Base-by-base conservation (phyloP, 176 grass and related monocot species). In the Aechmea fasciata region DNA sequence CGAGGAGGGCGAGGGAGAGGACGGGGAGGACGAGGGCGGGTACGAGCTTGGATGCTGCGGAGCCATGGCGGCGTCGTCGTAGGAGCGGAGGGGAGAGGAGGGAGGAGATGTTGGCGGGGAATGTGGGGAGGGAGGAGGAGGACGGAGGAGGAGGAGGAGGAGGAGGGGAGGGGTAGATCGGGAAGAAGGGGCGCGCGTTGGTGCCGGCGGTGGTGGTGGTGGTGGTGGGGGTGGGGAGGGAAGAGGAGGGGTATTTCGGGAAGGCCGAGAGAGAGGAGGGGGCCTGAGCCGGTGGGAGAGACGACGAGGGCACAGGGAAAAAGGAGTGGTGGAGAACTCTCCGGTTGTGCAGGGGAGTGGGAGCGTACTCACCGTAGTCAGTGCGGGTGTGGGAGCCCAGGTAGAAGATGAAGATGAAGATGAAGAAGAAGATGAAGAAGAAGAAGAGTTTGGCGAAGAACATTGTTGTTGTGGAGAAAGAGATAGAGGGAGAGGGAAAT, bases 201-300 rank as follows among this genome's bases (percentile, higher is more conserved):
- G 50, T 64, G n/a, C 18, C 1, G 22, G 50, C 53, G n/a, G 33
- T 62, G 33, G 28, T 23, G 22, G 50, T 64, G n/a, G 33, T 62
- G 33, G 28, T 20, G 33, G 75, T 51, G 3, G 81, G 47, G 9
- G 75, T 73, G 10, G 81, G 75, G 26, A 75, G 51, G 14, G 81
- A 82, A 11, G 73, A 67, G 15, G 75, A 84, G 9, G 75, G 76
- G 74, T 83, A 64, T 51, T 78, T 83, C 2, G 81, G 74, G 28
- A 73, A 68, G 55, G 81, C 52, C 11, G 81, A 18, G 24, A 7
- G 33, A 6, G 73, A 77, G 47, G 73, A 77, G 47, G 81, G 81
- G 11, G 75, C 54, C 25, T 63, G 70, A 0, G 63, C n/a, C 10
- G 78, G 75, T 17, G 81, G 49, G 17, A 52, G 20, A 3, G 47